A percentile compares a stretch with the other conserved stretches of the same genome.
Evolutionary conservation across 352 stramenopile species (phyloP).

Genomic region (Phytophthora macrochlamydospora): DNA sequence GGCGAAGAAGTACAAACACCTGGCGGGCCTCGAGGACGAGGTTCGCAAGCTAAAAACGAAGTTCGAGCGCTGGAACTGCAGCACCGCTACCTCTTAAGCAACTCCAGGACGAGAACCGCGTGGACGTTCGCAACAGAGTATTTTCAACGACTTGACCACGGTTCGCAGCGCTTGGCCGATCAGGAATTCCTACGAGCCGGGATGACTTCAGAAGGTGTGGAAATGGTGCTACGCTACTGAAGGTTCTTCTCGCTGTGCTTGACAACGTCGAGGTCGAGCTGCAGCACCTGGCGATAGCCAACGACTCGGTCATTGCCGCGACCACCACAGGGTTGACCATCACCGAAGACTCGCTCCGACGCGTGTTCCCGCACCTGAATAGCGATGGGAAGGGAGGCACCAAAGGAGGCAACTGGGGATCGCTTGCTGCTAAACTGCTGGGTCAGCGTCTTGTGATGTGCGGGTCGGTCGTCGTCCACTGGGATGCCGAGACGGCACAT

Average conservation of each 20-base stretch:
- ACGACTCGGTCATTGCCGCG: background rate
- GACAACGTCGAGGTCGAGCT: background rate
- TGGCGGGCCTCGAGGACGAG: background rate
- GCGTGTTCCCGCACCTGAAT: background rate
- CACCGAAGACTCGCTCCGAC: background rate
- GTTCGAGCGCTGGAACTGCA: background rate
- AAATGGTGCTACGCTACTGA: background rate
- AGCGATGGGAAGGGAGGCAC: background rate
- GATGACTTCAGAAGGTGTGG: background rate
- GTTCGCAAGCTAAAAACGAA: background rate
- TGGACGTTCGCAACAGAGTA: background rate
- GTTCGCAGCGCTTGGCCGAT: background rate
- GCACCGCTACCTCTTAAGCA: background rate
- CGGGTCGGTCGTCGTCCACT: constrained; percentile 2
- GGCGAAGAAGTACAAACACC: background rate
- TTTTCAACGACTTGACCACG: background rate
- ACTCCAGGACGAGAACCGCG: background rate
- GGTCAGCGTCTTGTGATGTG: background rate
- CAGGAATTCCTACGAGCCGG: background rate
- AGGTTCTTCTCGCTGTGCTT: background rate
- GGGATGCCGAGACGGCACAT: background rate
- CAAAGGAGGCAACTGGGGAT: background rate
- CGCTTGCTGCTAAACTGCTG: background rate
- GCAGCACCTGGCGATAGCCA: background rate
- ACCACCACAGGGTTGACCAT: background rate